Evolutionary conservation across 208 protist species (phyloP).

Genomic region (Wallacemonas rigidus): DNA sequence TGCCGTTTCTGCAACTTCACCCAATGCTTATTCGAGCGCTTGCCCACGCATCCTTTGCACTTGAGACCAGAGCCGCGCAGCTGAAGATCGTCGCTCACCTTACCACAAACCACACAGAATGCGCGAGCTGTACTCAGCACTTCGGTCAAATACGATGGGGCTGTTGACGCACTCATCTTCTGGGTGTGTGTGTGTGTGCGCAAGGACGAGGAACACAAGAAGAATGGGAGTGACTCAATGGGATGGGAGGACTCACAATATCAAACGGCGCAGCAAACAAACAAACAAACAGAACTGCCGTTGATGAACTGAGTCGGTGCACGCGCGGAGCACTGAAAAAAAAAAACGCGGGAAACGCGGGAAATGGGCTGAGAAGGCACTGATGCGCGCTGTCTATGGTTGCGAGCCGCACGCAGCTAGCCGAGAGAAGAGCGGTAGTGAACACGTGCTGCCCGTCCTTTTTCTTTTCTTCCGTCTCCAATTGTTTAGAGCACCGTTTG

Average conservation of each 20-base stretch:
- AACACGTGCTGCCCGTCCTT: not conserved
- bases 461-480: not conserved
- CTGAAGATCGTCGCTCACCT: constrained; percentile 38
- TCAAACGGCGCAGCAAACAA: too few relatives aligned
- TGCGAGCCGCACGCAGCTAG: too few relatives aligned
- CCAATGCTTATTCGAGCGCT: constrained; percentile 42
- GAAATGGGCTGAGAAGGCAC: not conserved
- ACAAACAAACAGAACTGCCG: too few relatives aligned
- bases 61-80: constrained; percentile 58
- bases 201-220: constrained; percentile 1
- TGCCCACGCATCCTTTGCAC: constrained; percentile 53
- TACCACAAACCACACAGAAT: constrained; percentile 72
- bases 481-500: not conserved
- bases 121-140: not conserved
- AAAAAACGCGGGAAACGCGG: not conserved
- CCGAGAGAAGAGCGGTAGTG: not conserved
- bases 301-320: too few relatives aligned
- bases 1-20: constrained; percentile 43
- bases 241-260: too few relatives aligned
- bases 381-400: not conserved
- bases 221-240: not conserved
- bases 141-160: constrained; percentile 10
- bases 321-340: too few relatives aligned
- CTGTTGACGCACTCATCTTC: constrained; percentile 12
- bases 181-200: constrained; percentile 6